Evolutionary conservation across 768 basidiomycete genomes (phyloP).

Genomic region (Lentinula edodes): DNA sequence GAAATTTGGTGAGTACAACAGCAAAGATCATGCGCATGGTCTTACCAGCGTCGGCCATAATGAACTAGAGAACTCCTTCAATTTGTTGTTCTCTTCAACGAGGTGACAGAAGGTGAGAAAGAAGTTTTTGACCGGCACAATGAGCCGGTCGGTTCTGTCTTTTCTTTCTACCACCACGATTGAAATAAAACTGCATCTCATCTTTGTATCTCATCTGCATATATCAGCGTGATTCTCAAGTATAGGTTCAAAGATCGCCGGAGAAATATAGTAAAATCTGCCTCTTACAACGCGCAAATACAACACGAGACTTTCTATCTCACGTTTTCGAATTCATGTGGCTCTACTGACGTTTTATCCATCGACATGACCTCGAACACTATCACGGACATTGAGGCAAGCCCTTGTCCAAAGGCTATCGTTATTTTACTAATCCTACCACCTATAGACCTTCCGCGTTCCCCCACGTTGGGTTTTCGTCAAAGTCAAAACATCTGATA

Average conservation of each 20-base stretch:
- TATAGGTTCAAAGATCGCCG: too few species aligned
- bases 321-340: not conserved
- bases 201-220: too few species aligned
- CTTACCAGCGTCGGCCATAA: constrained; percentile 60
- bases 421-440: not conserved
- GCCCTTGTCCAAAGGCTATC: not conserved
- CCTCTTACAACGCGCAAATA: too few species aligned
- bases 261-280: too few species aligned
- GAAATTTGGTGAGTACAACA: constrained; percentile 13
- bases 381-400: constrained; percentile 10
- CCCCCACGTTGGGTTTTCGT: constrained; percentile 72
- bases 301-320: not conserved
- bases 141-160: not conserved
- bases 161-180: too few species aligned
- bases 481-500: constrained; percentile 58
- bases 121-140: not conserved
- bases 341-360: not conserved
- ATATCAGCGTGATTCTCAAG: too few species aligned
- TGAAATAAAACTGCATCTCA: too few species aligned
- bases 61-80: not conserved
- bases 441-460: constrained; percentile 52
- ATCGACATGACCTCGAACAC: not conserved
- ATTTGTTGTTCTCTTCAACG: not conserved
- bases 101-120: not conserved
- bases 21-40: constrained; percentile 12